Percentiles rank a stretch among this genome's conserved stretches.
phyloP scores from a whole-genome alignment of 345 rosid genomes.

The Linum tenue region DNA sequence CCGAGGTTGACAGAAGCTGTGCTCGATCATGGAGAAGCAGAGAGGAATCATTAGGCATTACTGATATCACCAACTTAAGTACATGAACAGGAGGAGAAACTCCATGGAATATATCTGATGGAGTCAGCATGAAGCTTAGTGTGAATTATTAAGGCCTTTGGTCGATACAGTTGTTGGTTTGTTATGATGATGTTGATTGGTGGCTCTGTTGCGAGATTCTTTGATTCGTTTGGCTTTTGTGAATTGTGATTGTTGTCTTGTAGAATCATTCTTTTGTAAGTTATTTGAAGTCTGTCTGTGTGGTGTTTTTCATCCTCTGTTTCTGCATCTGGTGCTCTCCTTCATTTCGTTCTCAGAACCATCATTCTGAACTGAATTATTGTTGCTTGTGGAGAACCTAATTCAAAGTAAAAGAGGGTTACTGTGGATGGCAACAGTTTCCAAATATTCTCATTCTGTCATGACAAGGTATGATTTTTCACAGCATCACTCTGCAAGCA shows the following conservation, averaged over 20 bases:
- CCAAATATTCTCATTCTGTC: no score
- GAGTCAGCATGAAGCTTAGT: no score
- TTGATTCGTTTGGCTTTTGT: slow-evolving; percentile 18
- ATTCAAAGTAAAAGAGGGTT: neutral
- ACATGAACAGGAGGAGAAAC: neutral
- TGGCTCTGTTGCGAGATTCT: slow-evolving; percentile 24
- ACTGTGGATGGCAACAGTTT: neutral
- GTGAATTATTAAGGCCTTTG: neutral
- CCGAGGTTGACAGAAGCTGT: slow-evolving; percentile 12
- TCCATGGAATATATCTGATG: no score
- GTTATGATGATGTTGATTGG: slow-evolving; percentile 18
- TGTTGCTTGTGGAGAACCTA: neutral
- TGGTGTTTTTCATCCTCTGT: neutral
- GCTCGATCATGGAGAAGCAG: slow-evolving; percentile 20
- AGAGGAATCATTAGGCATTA: slow-evolving; percentile 18
- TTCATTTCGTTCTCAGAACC: neutral
- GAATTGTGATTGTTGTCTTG: slow-evolving; percentile 6
- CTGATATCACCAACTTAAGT: slow-evolving; percentile 38
- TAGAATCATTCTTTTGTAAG: slow-evolving; percentile 7
- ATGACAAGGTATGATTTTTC: no score
- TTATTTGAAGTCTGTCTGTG: neutral
- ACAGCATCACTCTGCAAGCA: neutral
- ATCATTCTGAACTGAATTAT: neutral
- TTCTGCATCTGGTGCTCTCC: neutral
- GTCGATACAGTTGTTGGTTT: neutral